Evolutionary conservation across 1,284 basidiomycete genomes (phyloP).

Genomic region (Ceratobasidium sp.): DNA sequence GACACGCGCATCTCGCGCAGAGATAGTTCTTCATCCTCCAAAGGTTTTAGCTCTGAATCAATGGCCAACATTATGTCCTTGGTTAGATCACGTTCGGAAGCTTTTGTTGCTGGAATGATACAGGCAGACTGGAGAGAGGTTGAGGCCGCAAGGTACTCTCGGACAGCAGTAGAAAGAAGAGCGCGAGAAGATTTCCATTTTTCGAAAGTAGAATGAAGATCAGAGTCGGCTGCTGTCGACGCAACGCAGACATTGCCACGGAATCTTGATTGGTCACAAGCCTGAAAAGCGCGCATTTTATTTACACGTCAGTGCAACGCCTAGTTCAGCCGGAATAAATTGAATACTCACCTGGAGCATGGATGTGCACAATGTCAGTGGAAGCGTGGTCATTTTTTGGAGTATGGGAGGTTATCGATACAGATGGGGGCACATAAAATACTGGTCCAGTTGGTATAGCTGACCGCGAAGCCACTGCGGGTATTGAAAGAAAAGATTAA

Average conservation of each 20-base stretch:
- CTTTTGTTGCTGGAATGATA: neutral
- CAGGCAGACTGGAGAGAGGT: neutral
- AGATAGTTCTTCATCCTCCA: neutral
- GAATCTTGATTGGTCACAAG: neutral
- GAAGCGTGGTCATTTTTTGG: neutral
- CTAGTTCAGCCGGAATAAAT: neutral
- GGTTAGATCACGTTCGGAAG: neutral
- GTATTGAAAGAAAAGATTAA: no score
- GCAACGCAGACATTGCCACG: no score
- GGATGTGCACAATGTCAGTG: neutral
- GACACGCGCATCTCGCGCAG: neutral
- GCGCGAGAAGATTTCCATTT: neutral
- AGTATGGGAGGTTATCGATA: no score
- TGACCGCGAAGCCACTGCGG: no score
- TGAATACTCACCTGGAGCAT: neutral
- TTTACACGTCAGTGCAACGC: neutral
- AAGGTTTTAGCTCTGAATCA: neutral
- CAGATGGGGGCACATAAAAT: no score
- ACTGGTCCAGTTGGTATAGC: no score
- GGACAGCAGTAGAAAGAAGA: neutral
- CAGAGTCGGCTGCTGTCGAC: no score
- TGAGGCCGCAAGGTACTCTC: neutral
- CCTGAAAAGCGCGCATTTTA: neutral
- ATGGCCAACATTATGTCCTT: neutral
- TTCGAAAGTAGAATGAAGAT: neutral